These are phyloP conservation scores for Carpinus viminea DNA, from an alignment of 306 rosid genomes.

Conservation along the genomic window DNA sequence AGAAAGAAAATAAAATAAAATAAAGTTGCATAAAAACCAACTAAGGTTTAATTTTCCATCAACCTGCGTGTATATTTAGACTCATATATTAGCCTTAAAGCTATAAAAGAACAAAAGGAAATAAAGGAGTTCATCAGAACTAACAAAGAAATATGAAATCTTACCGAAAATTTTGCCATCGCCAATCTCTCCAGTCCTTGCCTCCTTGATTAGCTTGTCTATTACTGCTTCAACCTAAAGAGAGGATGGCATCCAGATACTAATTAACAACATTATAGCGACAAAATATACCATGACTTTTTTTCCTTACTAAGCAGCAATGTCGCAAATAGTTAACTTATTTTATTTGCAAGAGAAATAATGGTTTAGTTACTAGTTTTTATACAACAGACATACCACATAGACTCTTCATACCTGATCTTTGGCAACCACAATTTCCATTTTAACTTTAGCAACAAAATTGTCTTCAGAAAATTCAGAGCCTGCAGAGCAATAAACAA, in stretches of 20 bases:
- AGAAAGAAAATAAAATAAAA: neutral
- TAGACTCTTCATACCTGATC: conserved; percentile 62
- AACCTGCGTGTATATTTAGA: neutral
- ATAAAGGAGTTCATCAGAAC: neutral
- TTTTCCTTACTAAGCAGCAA: conserved; percentile 10
- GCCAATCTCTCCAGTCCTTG: conserved; percentile 92
- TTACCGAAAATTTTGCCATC: conserved; percentile 93
- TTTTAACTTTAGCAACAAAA: conserved; percentile 85
- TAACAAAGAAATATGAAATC: conserved; percentile 30
- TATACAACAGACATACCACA: conserved; percentile 9
- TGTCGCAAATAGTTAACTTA: conserved; percentile 2
- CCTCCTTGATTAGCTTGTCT: conserved; percentile 67
- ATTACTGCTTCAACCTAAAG: conserved; percentile 77
- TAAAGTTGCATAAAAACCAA: conserved; percentile 10
- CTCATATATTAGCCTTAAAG: neutral
- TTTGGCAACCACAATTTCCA: conserved; percentile 86
- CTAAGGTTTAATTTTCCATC: neutral
- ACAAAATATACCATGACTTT: conserved; percentile 1
- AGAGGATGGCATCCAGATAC: neutral
- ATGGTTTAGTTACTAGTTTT: neutral
- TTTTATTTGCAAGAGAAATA: neutral
- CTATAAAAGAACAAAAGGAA: neutral
- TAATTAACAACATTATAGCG: neutral
- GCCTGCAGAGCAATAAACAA: conserved; percentile 37
- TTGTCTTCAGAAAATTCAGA: conserved; percentile 88